Base-by-base conservation (phyloP, 352 stramenopile species). In the Elongisporangium undulatum region DNA sequence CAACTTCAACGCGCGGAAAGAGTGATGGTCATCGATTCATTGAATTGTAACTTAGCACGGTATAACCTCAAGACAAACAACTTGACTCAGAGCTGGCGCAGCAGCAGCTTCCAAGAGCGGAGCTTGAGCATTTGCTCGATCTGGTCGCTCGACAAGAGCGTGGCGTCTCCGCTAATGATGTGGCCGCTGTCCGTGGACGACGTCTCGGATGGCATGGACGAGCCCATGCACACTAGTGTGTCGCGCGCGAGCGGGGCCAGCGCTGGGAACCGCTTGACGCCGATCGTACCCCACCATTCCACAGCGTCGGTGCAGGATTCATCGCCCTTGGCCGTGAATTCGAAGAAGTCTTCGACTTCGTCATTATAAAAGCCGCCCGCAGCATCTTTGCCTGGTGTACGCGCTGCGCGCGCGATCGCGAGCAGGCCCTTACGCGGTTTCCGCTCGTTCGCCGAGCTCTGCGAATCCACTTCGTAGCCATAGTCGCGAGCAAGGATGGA, bases 321-420 rank as follows among this genome's bases (percentile, higher is more conserved):
- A 13, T 62, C 57, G 15, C 49, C 26, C 15, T 62, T 56, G 0
- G 57, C 49, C 29, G 57, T 62, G 26, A 62, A 56, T 22, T 62
- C 56, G 57, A 52, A 62, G 34, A 62, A 62, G 7, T 50, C 49
- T n/a, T 62, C 57, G 3, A 62, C 57, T 21, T 62, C 57, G 49
- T 62, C 57, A n/a, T 62, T 51, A 16, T 24, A 20, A n/a, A 57
- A 24, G 29, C 57, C 49, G 16, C 56, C 57, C 17, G 49, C 19
- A 26, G 21, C 20, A n/a, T 62, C 57, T 12, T 62, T 62, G 8
- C 57, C 9, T 41, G 29, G 29, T 13, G 29, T 41, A 2, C 29
- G 57, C 19, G 57, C 57, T 34, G 55, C 49, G 1, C 57, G 57
- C 2, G 57, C 57, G 10, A 51, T 51, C 19, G 57, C 57, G 16